Evolutionary conservation across 768 basidiomycete species (phyloP), one percentile per base, ranked within the genome.

Genomic region (Serendipita sp.): DNA sequence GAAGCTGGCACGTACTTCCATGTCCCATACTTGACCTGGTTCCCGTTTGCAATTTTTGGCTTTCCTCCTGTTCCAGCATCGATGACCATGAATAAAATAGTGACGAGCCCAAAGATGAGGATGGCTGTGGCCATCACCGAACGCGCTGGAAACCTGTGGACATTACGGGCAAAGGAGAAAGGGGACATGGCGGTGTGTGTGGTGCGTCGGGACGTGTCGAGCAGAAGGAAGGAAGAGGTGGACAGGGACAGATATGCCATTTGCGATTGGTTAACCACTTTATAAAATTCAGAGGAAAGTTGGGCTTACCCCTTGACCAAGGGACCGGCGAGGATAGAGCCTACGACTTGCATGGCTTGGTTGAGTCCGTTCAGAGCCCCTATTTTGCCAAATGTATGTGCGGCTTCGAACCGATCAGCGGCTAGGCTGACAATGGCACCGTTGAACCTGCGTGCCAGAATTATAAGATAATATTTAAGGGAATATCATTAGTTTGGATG

Each of bases 321-420:
- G 1, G 72, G 72, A 35, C 71, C 72, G 66, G 72, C 69, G 24
- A 69, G 64, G 51, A 72, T 70, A 2, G 68, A 63, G 45, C 70
- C 68, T 24, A 69, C 70, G 63, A 68, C 69, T 65, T 72, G 72
- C 65, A 70, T 69, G 13, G 70, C 70, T 32, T 66, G 60, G 63
- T 71, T 71, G 30, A 71, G 8, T 38, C 72, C 72, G 4, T 66
- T 68, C 2, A 69, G 64, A 11, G 68, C 64, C 16, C 69, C 72
- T 24, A 71, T 65, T 44, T 70, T 70, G 37, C 67, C 66, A 65
- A 71, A 70, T 5, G 69, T 65, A n/a, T 65, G 62, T 3, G 67
- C 64, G 7, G 67, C 64, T 7, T 65, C 53, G 64, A 70, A 70
- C 2, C 70, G 67, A 45, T 70, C 67, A 34, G 67, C 66, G 24